phyloP scores from a whole-genome alignment of 73 alveolate genomes.

The Paraurostyla sp. region DNA sequence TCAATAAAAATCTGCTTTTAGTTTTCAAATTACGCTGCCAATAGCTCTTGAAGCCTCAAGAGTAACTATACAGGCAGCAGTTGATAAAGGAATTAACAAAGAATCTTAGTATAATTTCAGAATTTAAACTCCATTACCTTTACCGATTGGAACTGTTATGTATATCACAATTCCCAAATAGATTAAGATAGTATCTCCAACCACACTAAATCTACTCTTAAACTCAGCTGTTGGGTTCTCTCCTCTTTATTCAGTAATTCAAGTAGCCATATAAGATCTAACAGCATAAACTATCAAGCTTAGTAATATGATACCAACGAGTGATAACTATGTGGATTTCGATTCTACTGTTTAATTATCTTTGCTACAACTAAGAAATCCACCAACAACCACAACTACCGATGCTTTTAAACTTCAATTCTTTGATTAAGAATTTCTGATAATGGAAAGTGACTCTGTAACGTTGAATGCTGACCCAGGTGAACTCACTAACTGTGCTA shows the following conservation, averaged over 20 bases:
- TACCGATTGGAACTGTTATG: conserved; percentile 31
- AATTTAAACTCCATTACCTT: conserved; percentile 12
- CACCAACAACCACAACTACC: conserved; percentile 1
- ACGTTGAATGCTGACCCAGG: conserved; percentile 16
- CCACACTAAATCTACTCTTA: neutral
- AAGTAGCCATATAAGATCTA: conserved; percentile 19
- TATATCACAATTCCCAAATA: neutral
- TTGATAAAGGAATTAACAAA: neutral
- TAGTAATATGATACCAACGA: conserved; percentile 2
- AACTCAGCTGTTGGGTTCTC: conserved; percentile 45
- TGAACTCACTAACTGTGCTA: neutral
- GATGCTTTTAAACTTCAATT: neutral
- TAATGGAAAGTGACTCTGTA: conserved; percentile 11
- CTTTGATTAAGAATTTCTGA: conserved; percentile 18
- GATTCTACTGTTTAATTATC: neutral
- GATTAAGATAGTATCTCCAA: neutral
- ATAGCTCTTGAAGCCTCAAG: neutral
- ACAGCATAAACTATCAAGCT: neutral
- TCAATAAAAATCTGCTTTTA: neutral
- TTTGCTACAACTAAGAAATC: conserved; percentile 13
- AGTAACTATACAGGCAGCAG: conserved; percentile 28
- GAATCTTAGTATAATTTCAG: conserved; percentile 1
- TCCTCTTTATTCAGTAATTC: conserved; percentile 8
- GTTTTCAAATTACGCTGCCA: neutral
- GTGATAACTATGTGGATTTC: conserved; percentile 17